Conservation (phyloP, 2,329 filamentous ascomycete species). For the Epichloe coenophiala region DNA sequence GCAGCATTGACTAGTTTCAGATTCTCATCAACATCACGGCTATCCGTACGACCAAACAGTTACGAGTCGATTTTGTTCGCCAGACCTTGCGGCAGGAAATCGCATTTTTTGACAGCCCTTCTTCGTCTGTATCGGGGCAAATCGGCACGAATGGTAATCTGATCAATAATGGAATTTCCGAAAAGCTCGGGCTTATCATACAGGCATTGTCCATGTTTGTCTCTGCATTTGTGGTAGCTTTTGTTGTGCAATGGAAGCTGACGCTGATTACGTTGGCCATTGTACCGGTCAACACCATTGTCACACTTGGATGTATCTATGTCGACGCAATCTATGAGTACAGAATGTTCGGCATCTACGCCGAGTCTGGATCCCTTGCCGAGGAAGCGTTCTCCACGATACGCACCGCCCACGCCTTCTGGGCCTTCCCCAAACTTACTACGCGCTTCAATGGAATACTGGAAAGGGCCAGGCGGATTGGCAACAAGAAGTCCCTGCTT, state of each 20-base stretch:
- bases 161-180: conserved; percentile 31
- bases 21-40: conserved; percentile 23
- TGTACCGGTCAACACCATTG: conserved; percentile 28
- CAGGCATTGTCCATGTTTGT: conserved; percentile 26
- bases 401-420: conserved; percentile 36
- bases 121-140: conserved; percentile 30
- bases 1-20: conserved; percentile 9
- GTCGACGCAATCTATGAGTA: conserved; percentile 29
- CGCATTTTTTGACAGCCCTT: conserved; percentile 39
- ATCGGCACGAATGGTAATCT: conserved; percentile 35
- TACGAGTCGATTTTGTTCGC: conserved; percentile 25
- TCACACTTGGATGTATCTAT: conserved; percentile 23
- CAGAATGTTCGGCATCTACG: conserved; percentile 29
- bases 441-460: conserved; percentile 29
- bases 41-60: conserved; percentile 22
- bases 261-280: conserved; percentile 31
- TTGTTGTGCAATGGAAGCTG: conserved; percentile 27
- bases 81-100: conserved; percentile 35
- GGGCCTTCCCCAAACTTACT: conserved; percentile 29
- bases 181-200: conserved; percentile 29
- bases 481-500: conserved; percentile 28
- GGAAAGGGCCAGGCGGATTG: conserved; percentile 23
- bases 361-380: conserved; percentile 28
- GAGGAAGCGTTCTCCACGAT: conserved; percentile 36
- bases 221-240: conserved; percentile 26